These are phyloP conservation scores for Pythium brassicae DNA, from an alignment of 352 stramenopile genomes.

Conservation along the genomic window DNA sequence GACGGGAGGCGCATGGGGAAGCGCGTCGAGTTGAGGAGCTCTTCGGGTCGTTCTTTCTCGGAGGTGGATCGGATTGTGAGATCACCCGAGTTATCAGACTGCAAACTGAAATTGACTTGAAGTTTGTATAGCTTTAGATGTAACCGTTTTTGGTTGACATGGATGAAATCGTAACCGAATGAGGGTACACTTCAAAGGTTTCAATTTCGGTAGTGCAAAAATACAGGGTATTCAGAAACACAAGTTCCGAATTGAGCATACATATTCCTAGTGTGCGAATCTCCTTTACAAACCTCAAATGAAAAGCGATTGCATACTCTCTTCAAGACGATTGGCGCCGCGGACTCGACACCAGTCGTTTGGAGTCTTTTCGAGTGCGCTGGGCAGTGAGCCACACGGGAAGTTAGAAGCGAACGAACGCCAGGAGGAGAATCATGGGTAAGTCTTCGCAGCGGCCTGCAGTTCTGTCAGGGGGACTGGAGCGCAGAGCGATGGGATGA, in stretches of 20 bases:
- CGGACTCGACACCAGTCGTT: conserved; percentile 44
- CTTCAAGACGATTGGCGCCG: neutral
- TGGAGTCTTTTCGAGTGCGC: conserved; percentile 33
- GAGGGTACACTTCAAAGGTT: neutral
- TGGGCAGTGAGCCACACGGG: conserved; percentile 38
- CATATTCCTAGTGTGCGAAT: neutral
- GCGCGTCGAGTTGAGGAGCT: neutral
- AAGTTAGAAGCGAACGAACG: conserved; percentile 67
- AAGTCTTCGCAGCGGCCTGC: conserved; percentile 14
- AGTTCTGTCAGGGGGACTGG: neutral
- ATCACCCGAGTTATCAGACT: too few relatives aligned
- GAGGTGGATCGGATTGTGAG: too few relatives aligned
- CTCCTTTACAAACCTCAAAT: neutral
- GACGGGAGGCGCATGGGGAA: neutral
- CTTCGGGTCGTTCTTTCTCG: too few relatives aligned
- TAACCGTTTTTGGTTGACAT: too few relatives aligned
- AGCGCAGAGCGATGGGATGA: neutral
- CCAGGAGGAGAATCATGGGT: conserved; percentile 59
- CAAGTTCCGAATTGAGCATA: neutral
- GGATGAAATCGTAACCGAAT: neutral
- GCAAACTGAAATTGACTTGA: too few relatives aligned
- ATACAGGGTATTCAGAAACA: neutral
- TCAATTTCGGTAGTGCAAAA: neutral
- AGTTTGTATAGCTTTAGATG: too few relatives aligned
- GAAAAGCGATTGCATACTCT: neutral